phyloP scores from a whole-genome alignment of 2,329 filamentous ascomycete species.

The Ceratocystis papillata region DNA sequence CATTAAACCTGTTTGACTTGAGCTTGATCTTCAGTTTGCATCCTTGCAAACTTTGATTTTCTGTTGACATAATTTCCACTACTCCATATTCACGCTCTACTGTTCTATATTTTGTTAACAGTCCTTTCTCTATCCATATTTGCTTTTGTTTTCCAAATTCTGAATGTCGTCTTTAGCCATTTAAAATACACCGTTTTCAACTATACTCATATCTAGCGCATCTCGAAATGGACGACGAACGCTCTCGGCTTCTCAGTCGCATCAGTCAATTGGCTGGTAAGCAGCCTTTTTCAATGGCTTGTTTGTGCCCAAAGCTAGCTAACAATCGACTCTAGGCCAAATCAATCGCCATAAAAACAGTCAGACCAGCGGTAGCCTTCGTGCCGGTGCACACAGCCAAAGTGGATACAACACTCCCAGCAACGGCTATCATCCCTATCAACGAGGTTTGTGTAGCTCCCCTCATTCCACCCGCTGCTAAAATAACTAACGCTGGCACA shows the following conservation, averaged over 20 bases:
- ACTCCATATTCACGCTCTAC: neutral
- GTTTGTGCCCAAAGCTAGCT: constrained; percentile 26
- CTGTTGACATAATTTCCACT: neutral
- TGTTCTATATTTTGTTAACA: neutral
- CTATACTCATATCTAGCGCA: constrained; percentile 1
- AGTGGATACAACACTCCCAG: neutral
- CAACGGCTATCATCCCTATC: constrained; percentile 27
- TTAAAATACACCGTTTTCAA: neutral
- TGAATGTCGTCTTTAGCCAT: neutral
- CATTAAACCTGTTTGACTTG: neutral
- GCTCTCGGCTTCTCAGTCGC: constrained; percentile 40
- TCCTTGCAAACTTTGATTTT: constrained; percentile 3
- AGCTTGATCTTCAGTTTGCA: constrained; percentile 5
- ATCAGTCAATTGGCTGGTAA: constrained; percentile 44
- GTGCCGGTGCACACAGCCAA: neutral
- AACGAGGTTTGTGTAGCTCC: constrained; percentile 29
- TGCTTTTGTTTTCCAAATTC: neutral
- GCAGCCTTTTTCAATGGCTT: neutral
- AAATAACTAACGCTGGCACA: neutral
- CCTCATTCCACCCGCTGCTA: neutral
- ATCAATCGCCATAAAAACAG: constrained; percentile 71
- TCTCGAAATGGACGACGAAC: constrained; percentile 40
- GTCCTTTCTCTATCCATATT: neutral
- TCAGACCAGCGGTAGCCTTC: constrained; percentile 33
- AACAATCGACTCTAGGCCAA: constrained; percentile 45